These are phyloP conservation scores for Rubia balearica DNA, from an alignment of 305 asterid species.

Conservation along the genomic window DNA sequence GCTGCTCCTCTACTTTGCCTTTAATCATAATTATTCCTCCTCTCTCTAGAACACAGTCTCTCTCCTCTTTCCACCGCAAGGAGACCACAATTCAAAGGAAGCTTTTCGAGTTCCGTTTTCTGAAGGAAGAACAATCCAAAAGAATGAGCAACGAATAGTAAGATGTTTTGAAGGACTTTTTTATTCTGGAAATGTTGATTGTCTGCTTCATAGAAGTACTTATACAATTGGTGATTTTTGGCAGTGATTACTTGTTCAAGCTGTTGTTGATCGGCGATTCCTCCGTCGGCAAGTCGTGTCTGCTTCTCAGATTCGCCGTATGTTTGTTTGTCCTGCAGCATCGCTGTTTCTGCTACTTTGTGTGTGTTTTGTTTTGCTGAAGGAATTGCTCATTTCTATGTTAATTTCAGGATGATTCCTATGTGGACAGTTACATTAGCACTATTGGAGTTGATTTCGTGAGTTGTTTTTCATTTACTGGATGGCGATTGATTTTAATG, in stretches of 20 bases:
- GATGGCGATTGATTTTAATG: neutral
- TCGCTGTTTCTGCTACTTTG: neutral
- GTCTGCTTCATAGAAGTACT: neutral
- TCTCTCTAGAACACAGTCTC: neutral
- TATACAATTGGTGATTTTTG: neutral
- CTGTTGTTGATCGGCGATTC: conserved; percentile 89
- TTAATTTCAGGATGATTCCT: conserved; percentile 76
- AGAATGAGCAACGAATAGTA: conserved; percentile 87
- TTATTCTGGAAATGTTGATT: neutral
- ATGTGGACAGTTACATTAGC: conserved; percentile 95
- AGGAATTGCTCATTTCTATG: conserved; percentile 15
- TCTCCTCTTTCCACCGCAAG: conserved; percentile 1
- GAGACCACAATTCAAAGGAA: neutral
- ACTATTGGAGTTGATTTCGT: conserved; percentile 95
- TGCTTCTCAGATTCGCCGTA: conserved; percentile 94
- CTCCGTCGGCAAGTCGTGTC: conserved; percentile 93
- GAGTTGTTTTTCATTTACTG: conserved; percentile 21
- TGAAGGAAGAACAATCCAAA: neutral
- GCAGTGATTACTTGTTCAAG: conserved; percentile 90
- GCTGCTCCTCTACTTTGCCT: neutral
- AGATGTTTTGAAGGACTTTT: conserved; percentile 11
- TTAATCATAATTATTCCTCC: neutral
- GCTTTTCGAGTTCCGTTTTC: neutral
- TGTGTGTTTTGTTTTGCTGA: neutral
- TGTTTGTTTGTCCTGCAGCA: conserved; percentile 19